These are phyloP conservation scores for Psilocybe cubensis DNA, from an alignment of 768 basidiomycete genomes.

Conservation along the genomic window DNA sequence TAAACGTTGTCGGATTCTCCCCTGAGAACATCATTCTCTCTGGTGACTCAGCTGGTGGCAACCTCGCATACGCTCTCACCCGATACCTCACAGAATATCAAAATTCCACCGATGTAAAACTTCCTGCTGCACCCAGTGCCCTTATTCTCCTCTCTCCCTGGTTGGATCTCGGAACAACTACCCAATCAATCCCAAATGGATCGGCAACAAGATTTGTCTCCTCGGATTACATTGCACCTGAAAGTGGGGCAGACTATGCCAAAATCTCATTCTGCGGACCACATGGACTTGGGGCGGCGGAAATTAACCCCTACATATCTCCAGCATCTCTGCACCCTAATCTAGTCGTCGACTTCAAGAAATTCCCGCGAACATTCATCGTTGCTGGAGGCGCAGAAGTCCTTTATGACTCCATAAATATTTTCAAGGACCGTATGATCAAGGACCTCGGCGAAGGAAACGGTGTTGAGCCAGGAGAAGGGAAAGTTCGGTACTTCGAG, in stretches of 20 bases:
- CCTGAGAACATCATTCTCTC: constrained; percentile 64
- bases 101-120: constrained; percentile 25
- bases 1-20: constrained; percentile 56
- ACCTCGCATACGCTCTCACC: constrained; percentile 65
- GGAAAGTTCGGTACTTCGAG: constrained; percentile 51
- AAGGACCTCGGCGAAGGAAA: constrained; percentile 52
- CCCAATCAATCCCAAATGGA: constrained; percentile 36
- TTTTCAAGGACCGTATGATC: constrained; percentile 50
- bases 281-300: constrained; percentile 48
- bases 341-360: constrained; percentile 45
- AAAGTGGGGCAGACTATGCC: constrained; percentile 29
- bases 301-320: constrained; percentile 58
- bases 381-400: constrained; percentile 60
- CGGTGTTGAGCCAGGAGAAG: constrained; percentile 38
- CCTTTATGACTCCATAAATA: constrained; percentile 54
- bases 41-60: constrained; percentile 82
- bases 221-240: constrained; percentile 42
- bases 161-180: constrained; percentile 50
- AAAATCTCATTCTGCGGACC: constrained; percentile 49
- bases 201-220: constrained; percentile 35
- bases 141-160: constrained; percentile 62
- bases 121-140: constrained; percentile 50
- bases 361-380: constrained; percentile 66
- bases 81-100: constrained; percentile 63
- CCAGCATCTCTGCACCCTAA: constrained; percentile 51